phyloP scores from a whole-genome alignment of 805 yeast species.

The Saccharomycopsis amapae region DNA sequence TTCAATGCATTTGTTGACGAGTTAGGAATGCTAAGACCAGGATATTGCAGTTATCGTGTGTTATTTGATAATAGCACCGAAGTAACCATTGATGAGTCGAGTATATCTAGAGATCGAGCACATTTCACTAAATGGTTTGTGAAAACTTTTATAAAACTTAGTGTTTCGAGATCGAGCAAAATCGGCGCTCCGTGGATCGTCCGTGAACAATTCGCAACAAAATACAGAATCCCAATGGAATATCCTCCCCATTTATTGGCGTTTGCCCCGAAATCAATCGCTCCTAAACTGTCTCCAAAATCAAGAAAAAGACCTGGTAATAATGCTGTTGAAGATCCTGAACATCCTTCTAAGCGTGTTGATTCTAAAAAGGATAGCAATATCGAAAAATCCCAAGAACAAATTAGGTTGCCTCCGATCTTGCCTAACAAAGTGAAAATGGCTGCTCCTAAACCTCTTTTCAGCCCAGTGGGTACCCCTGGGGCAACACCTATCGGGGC shows the following conservation, averaged over 20 bases:
- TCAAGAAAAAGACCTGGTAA: conserved; percentile 3
- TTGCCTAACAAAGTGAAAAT: too few species aligned
- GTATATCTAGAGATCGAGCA: conserved; percentile 75
- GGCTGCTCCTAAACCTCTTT: too few species aligned
- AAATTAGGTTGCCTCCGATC: too few species aligned
- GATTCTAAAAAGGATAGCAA: conserved; percentile 1
- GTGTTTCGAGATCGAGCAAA: conserved; percentile 70
- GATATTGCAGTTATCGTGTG: conserved; percentile 65
- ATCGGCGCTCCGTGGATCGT: conserved; percentile 97
- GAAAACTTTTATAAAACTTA: conserved; percentile 78
- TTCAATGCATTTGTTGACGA: conserved; percentile 41
- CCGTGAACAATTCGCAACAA: conserved; percentile 63
- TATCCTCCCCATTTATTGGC: conserved; percentile 46
- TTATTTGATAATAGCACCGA: conserved; percentile 50
- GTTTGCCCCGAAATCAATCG: conserved; percentile 18
- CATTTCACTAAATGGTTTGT: conserved; percentile 85
- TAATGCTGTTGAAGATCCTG: not conserved
- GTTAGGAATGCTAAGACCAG: conserved; percentile 37
- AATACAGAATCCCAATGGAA: conserved; percentile 56
- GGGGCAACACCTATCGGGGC: too few species aligned
- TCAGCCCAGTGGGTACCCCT: too few species aligned
- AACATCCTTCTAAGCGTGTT: too few species aligned
- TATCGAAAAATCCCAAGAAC: not conserved
- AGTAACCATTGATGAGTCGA: conserved; percentile 62
- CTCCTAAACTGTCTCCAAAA: not conserved